A percentile compares a stretch with the other conserved stretches of the same genome.
These are phyloP conservation scores for Dothidotthia symphoricarpi DNA, from an alignment of 2,329 filamentous ascomycete genomes.

Conservation along the genomic window DNA sequence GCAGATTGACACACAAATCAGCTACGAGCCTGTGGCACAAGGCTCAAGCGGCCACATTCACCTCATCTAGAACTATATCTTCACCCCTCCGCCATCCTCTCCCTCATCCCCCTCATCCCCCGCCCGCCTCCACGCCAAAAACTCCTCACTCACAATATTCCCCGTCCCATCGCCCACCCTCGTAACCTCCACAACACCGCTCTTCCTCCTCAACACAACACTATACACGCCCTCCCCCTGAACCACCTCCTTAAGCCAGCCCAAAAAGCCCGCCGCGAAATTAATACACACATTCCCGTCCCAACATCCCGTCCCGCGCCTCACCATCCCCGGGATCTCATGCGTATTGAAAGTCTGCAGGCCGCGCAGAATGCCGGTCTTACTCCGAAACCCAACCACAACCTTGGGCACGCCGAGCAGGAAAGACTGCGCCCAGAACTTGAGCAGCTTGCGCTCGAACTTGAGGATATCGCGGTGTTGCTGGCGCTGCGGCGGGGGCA, in stretches of 20 bases:
- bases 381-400: constrained; percentile 81
- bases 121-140: constrained; percentile 65
- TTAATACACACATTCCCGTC: constrained; percentile 93
- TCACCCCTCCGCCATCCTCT: neutral
- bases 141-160: constrained; percentile 71
- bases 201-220: constrained; percentile 65
- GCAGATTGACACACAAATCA: no score
- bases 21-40: no score
- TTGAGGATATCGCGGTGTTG: constrained; percentile 66
- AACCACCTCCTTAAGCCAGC: constrained; percentile 67
- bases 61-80: no score
- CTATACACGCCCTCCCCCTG: constrained; percentile 74
- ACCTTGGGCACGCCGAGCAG: constrained; percentile 89
- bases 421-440: constrained; percentile 97
- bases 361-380: constrained; percentile 66
- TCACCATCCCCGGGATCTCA: constrained; percentile 72
- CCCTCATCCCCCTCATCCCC: neutral
- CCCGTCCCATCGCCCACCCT: constrained; percentile 74
- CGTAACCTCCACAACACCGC: constrained; percentile 68
- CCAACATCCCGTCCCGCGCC: constrained; percentile 69
- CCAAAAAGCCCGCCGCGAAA: constrained; percentile 74
- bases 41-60: no score
- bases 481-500: constrained; percentile 45
- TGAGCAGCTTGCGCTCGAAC: constrained; percentile 87
- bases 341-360: constrained; percentile 79